These are phyloP conservation scores for Saitozyma sp. DNA, from an alignment of 768 basidiomycete species.

Conservation along the genomic window DNA sequence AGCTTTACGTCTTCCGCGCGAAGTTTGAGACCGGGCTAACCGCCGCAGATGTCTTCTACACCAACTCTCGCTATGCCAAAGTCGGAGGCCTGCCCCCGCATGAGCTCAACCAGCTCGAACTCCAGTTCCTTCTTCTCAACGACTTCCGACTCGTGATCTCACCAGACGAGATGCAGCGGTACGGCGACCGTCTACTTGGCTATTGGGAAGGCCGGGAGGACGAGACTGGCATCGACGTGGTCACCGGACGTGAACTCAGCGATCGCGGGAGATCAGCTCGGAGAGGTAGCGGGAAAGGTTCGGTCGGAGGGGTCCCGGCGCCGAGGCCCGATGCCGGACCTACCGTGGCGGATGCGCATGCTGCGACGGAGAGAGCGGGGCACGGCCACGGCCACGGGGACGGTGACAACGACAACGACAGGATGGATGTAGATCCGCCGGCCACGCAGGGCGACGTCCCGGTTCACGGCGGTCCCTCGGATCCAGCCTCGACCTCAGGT, in stretches of 20 bases:
- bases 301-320: neutral
- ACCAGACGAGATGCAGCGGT: slow-evolving; percentile 87
- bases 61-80: slow-evolving; percentile 98
- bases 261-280: slow-evolving; percentile 4
- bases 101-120: slow-evolving; percentile 87
- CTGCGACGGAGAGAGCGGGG: neutral
- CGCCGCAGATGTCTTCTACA: slow-evolving; percentile 86
- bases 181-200: slow-evolving; percentile 82
- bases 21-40: slow-evolving; percentile 1
- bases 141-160: slow-evolving; percentile 89
- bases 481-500: no score
- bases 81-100: slow-evolving; percentile 93
- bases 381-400: neutral
- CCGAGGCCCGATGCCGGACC: neutral
- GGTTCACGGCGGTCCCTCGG: no score
- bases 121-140: slow-evolving; percentile 94
- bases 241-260: slow-evolving; percentile 7
- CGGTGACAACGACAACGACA: neutral
- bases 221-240: slow-evolving; percentile 15
- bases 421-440: neutral
- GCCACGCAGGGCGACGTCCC: neutral
- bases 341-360: neutral
- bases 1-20: no score
- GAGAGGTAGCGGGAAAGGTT: neutral
- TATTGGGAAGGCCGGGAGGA: slow-evolving; percentile 53